Conservation (phyloP, 2,329 filamentous ascomycete species). For the Xylaria sp. region DNA sequence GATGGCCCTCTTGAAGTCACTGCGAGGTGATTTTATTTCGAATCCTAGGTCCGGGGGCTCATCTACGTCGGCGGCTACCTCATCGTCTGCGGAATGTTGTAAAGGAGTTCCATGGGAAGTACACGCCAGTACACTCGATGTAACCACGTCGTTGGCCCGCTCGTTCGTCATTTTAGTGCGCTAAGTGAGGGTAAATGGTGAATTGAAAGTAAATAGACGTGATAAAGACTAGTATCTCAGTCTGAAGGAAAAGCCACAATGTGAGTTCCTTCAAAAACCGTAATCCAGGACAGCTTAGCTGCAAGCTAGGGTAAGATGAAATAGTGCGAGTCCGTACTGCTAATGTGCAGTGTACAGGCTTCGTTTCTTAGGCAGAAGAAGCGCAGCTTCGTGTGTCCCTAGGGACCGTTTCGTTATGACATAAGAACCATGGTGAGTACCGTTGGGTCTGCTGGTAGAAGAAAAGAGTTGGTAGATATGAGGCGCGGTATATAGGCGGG, state of each 20-base stretch:
- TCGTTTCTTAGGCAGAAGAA: constrained; percentile 44
- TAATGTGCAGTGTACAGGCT: constrained; percentile 43
- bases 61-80: constrained; percentile 80
- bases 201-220: constrained; percentile 20
- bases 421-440: constrained; percentile 45
- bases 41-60: constrained; percentile 79
- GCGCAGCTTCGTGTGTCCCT: constrained; percentile 51
- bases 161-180: constrained; percentile 52
- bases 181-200: constrained; percentile 19
- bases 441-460: constrained; percentile 20
- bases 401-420: constrained; percentile 57
- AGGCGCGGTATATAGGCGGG: constrained; percentile 13
- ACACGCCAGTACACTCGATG: constrained; percentile 59
- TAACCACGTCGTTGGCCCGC: constrained; percentile 52
- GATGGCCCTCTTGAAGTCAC: constrained; percentile 60
- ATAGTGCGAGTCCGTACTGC: constrained; percentile 19
- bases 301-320: constrained; percentile 29
- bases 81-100: constrained; percentile 63
- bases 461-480: constrained; percentile 23
- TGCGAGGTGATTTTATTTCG: constrained; percentile 45
- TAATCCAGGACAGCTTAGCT: constrained; percentile 22
- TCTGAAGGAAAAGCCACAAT: constrained; percentile 4
- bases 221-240: constrained; percentile 1
- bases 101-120: constrained; percentile 57
- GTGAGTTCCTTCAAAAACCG: constrained; percentile 22